phyloP scores from a whole-genome alignment of 2,329 filamentous ascomycete genomes.

The Ceratocystis cubensis region DNA sequence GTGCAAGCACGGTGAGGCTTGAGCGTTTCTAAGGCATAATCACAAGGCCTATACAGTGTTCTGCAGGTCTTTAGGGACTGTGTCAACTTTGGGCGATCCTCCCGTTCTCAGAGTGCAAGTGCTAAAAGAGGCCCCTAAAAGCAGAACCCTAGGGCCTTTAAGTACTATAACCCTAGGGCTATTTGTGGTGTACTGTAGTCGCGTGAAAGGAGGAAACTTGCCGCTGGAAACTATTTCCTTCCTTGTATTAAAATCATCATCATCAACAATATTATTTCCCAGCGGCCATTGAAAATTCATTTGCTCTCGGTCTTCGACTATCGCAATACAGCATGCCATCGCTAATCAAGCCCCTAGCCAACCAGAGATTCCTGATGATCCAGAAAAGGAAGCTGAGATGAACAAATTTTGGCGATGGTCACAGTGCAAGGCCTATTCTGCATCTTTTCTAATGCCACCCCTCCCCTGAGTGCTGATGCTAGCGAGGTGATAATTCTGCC shows the following conservation, averaged over 20 bases:
- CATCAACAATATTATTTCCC: neutral
- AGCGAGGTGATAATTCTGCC: neutral
- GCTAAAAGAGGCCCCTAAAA: neutral
- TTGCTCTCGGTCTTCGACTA: neutral
- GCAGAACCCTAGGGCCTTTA: neutral
- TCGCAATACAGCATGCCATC: neutral
- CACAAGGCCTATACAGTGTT: too few relatives aligned
- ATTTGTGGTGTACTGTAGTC: too few relatives aligned
- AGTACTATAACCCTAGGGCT: neutral
- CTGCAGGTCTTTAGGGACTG: too few relatives aligned
- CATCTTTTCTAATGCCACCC: neutral
- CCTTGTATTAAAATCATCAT: neutral
- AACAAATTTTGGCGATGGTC: neutral
- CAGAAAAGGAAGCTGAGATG: slow-evolving; percentile 9
- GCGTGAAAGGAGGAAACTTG: neutral
- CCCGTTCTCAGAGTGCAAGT: neutral
- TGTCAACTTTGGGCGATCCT: neutral
- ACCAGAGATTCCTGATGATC: neutral
- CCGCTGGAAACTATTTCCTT: neutral
- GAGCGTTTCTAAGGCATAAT: too few relatives aligned
- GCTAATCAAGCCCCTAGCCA: neutral
- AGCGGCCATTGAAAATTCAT: neutral
- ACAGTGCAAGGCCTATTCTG: slow-evolving; percentile 5
- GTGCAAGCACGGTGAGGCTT: neutral
- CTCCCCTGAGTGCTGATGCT: neutral